Conservation (phyloP, 192 early-diverging fungal species). For the Umbelopsis sp. region DNA sequence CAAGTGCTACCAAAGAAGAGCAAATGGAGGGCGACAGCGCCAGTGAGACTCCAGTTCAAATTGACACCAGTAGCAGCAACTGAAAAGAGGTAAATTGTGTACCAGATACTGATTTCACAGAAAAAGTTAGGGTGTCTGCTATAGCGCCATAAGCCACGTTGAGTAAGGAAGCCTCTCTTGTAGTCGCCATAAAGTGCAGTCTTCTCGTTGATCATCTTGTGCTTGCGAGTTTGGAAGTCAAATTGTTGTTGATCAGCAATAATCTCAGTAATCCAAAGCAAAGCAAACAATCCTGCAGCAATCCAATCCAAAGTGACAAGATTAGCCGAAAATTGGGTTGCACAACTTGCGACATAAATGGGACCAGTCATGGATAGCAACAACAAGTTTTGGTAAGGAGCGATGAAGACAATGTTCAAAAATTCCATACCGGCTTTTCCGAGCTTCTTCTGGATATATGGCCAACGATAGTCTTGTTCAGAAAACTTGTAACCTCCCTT, state of each 20-base stretch:
- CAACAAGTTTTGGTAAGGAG: constrained; percentile 72
- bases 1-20: constrained; percentile 69
- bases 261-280: constrained; percentile 60
- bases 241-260: constrained; percentile 86
- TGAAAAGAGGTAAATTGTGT: constrained; percentile 57
- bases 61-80: constrained; percentile 47
- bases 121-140: constrained; percentile 87
- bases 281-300: constrained; percentile 44
- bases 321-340: constrained; percentile 1
- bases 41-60: constrained; percentile 53
- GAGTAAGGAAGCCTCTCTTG: constrained; percentile 68
- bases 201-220: constrained; percentile 39
- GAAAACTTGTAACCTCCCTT: constrained; percentile 73
- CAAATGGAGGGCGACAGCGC: constrained; percentile 52
- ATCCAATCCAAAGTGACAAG: constrained; percentile 50
- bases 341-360: constrained; percentile 41
- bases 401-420: constrained; percentile 74
- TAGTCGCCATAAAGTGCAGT: constrained; percentile 42
- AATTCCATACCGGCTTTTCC: constrained; percentile 57
- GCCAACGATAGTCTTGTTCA: constrained; percentile 82
- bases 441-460: constrained; percentile 37
- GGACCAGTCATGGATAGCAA: constrained; percentile 62
- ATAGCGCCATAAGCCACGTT: constrained; percentile 69
- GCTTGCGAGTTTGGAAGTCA: constrained; percentile 61
- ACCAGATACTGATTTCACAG: constrained; percentile 75